Percentiles rank a stretch among this genome's conserved stretches.
Conservation (phyloP, 805 yeast species). For the Yarrowia sp. region DNA sequence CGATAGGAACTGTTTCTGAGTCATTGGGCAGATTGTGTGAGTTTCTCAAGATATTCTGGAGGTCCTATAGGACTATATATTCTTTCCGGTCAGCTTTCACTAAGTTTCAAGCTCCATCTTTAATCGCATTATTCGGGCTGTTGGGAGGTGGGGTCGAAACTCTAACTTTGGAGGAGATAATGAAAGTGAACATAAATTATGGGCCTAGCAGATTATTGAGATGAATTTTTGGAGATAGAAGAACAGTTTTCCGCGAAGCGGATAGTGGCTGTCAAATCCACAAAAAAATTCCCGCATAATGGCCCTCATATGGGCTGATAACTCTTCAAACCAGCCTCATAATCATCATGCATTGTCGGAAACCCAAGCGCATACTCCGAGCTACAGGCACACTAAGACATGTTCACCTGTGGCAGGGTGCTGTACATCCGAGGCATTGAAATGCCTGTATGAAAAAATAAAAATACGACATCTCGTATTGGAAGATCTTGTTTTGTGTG, state of each 20-base stretch:
- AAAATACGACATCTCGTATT: too few relatives aligned
- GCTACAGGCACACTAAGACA: not conserved
- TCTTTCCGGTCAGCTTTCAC: too few relatives aligned
- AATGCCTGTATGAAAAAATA: not conserved
- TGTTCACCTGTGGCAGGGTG: not conserved
- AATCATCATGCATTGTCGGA: not conserved
- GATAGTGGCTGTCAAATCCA: too few relatives aligned
- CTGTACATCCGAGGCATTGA: conserved; percentile 3
- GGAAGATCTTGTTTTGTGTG: too few relatives aligned
- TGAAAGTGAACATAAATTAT: too few relatives aligned
- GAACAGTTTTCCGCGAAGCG: too few relatives aligned
- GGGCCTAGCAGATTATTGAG: too few relatives aligned
- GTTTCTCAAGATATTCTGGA: not conserved
- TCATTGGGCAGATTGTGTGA: not conserved
- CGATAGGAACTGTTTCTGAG: not conserved
- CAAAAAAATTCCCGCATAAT: too few relatives aligned
- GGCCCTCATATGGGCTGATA: too few relatives aligned
- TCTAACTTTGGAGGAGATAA: not conserved
- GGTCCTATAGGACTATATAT: not conserved
- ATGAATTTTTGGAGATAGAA: too few relatives aligned
- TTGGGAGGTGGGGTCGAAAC: conserved; percentile 12
- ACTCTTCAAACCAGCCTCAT: not conserved
- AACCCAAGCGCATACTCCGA: not conserved
- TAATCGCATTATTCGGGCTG: not conserved
- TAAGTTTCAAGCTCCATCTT: not conserved